phyloP scores from a whole-genome alignment of 306 rosid genomes.

The Corylus avellana region DNA sequence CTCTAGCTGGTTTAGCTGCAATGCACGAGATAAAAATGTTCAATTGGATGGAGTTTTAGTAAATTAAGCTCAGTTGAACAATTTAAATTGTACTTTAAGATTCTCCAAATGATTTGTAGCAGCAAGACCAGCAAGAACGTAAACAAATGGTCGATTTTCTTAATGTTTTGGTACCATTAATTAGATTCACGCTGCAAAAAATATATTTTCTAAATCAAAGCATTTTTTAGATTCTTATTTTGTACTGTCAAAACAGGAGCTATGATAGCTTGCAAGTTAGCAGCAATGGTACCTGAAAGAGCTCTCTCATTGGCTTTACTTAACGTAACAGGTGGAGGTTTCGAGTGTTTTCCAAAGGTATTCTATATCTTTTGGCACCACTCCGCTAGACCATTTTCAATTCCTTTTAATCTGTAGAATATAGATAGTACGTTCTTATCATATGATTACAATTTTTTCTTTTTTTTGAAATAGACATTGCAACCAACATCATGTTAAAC shows the following conservation, averaged over 20 bases:
- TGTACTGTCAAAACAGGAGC: constrained; percentile 57
- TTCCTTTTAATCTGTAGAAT: constrained; percentile 12
- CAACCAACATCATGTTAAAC: not conserved
- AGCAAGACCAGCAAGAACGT: too few species aligned
- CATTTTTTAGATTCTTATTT: not conserved
- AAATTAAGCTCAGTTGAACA: not conserved
- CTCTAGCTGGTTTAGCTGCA: not conserved
- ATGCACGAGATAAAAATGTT: not conserved
- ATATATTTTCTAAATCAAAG: not conserved
- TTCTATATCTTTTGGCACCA: not conserved
- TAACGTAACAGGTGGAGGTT: constrained; percentile 90
- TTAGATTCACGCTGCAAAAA: too few species aligned
- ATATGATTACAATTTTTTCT: not conserved
- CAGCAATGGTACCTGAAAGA: constrained; percentile 85
- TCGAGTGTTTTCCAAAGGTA: constrained; percentile 92
- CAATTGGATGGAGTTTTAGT: not conserved
- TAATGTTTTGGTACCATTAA: too few species aligned
- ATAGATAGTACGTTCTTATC: not conserved
- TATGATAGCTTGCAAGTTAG: constrained; percentile 88
- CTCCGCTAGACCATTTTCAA: not conserved
- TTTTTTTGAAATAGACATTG: too few species aligned
- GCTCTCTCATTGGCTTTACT: constrained; percentile 84
- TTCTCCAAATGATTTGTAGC: too few species aligned
- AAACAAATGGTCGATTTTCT: too few species aligned
- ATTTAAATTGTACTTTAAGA: not conserved